Evolutionary conservation across 768 basidiomycete genomes (phyloP).

Genomic region (Boletus sp.): DNA sequence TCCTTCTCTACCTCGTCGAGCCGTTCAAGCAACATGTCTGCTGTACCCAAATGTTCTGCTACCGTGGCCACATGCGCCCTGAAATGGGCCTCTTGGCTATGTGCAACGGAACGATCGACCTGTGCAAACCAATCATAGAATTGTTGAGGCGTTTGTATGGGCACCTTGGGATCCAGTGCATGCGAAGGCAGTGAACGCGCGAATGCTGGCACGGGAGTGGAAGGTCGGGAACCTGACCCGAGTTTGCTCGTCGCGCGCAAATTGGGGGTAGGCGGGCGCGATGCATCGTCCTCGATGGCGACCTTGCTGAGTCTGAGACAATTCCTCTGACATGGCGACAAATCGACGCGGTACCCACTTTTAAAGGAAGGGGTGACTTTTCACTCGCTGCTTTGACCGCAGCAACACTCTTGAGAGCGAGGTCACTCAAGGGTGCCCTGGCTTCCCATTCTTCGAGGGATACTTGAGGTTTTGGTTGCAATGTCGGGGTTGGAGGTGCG

Average conservation of each 20-base stretch:
- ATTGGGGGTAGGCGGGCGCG: conserved; percentile 33
- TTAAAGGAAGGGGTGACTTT: conserved; percentile 62
- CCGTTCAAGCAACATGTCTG: conserved; percentile 67
- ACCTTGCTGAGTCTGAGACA: conserved; percentile 41
- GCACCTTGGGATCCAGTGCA: conserved; percentile 68
- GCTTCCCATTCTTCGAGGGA: conserved; percentile 91
- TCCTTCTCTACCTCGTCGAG: conserved; percentile 72
- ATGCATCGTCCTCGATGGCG: conserved; percentile 35
- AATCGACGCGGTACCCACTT: conserved; percentile 45
- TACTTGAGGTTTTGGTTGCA: conserved; percentile 44
- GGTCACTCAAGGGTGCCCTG: conserved; percentile 70
- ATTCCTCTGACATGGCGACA: conserved; percentile 5
- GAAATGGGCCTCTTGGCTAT: conserved; percentile 92
- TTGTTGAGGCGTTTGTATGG: conserved; percentile 88
- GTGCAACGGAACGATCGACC: conserved; percentile 86
- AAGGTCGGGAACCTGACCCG: conserved; percentile 42
- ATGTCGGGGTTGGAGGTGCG: conserved; percentile 22
- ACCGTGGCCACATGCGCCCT: conserved; percentile 79
- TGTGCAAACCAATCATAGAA: conserved; percentile 96
- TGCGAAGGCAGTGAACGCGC: conserved; percentile 35
- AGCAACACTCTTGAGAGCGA: conserved; percentile 63
- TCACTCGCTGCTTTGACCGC: conserved; percentile 61
- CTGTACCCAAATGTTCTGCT: conserved; percentile 69
- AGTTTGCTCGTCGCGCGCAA: conserved; percentile 40
- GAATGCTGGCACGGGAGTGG: conserved; percentile 34